These are phyloP conservation scores for Lunasporangiospora selenospora DNA, from an alignment of 192 early-diverging fungal genomes.

Conservation along the genomic window DNA sequence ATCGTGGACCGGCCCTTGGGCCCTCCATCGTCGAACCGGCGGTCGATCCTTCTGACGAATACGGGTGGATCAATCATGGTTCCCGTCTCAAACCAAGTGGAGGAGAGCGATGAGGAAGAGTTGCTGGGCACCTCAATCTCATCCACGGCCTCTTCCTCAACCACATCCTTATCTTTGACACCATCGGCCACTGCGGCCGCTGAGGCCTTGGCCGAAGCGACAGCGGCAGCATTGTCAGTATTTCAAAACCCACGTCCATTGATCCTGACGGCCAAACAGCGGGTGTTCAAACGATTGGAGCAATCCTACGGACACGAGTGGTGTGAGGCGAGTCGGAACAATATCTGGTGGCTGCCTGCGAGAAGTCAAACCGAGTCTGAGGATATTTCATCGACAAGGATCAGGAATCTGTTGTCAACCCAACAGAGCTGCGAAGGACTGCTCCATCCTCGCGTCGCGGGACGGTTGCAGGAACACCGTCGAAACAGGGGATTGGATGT, in stretches of 20 bases:
- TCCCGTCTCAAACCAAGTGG: slow-evolving; percentile 19
- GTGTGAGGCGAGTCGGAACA: slow-evolving; percentile 32
- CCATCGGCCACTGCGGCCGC: too few relatives aligned
- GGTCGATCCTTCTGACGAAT: slow-evolving; percentile 29
- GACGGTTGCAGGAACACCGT: slow-evolving; percentile 22
- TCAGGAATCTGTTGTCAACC: slow-evolving; percentile 18
- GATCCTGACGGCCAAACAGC: slow-evolving; percentile 16
- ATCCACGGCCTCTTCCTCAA: background rate
- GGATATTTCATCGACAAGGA: slow-evolving; percentile 41
- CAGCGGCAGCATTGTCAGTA: too few relatives aligned
- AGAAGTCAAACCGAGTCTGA: slow-evolving; percentile 32
- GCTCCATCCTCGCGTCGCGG: slow-evolving; percentile 29
- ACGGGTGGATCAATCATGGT: slow-evolving; percentile 27
- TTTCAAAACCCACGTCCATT: too few relatives aligned
- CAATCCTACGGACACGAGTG: slow-evolving; percentile 36
- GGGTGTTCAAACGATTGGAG: slow-evolving; percentile 23
- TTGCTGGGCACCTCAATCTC: background rate
- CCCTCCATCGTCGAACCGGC: slow-evolving; percentile 24
- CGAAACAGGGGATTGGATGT: too few relatives aligned
- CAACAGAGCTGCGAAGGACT: slow-evolving; percentile 26
- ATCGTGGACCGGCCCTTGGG: slow-evolving; percentile 43
- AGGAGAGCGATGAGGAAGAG: background rate
- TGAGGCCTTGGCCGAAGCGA: too few relatives aligned
- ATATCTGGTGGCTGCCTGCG: slow-evolving; percentile 42
- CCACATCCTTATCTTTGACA: background rate